phyloP scores from a whole-genome alignment of 768 basidiomycete species.

The Tricholoma flavovirens region DNA sequence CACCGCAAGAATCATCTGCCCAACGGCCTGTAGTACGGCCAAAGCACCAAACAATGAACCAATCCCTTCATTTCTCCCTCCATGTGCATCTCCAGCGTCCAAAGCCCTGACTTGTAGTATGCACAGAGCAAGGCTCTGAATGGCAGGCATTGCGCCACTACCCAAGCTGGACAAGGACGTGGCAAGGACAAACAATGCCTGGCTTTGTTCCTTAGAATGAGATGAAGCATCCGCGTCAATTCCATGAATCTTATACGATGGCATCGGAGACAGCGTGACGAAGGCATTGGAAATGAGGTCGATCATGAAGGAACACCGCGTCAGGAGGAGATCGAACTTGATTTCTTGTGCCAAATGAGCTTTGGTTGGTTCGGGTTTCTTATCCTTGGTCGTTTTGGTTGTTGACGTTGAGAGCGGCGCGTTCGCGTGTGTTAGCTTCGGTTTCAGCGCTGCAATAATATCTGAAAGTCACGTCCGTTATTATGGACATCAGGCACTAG shows the following conservation, averaged over 20 bases:
- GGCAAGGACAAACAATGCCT: slow-evolving; percentile 54
- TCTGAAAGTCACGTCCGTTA: slow-evolving; percentile 30
- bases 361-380: slow-evolving; percentile 44
- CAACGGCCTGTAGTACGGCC: slow-evolving; percentile 62
- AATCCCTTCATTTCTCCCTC: slow-evolving; percentile 23
- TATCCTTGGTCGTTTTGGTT: slow-evolving; percentile 10
- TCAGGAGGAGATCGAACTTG: slow-evolving; percentile 60
- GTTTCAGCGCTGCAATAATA: slow-evolving; percentile 58
- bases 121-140: slow-evolving; percentile 68
- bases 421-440: slow-evolving; percentile 17
- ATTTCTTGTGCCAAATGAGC: slow-evolving; percentile 58
- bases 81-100: slow-evolving; percentile 18
- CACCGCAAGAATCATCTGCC: slow-evolving; percentile 59
- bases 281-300: slow-evolving; percentile 62
- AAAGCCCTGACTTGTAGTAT: slow-evolving; percentile 43
- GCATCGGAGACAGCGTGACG: slow-evolving; percentile 48
- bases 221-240: not conserved
- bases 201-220: slow-evolving; percentile 21
- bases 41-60: slow-evolving; percentile 71
- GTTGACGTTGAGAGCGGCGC: slow-evolving; percentile 1
- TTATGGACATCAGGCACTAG: not conserved
- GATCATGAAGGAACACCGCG: slow-evolving; percentile 55
- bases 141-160: slow-evolving; percentile 63
- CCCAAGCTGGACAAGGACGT: slow-evolving; percentile 58
- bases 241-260: slow-evolving; percentile 28